A percentile compares a stretch with the other conserved stretches of the same genome.
phyloP scores from a whole-genome alignment of 2,329 filamentous ascomycete species.

The Fusarium drepaniforme region DNA sequence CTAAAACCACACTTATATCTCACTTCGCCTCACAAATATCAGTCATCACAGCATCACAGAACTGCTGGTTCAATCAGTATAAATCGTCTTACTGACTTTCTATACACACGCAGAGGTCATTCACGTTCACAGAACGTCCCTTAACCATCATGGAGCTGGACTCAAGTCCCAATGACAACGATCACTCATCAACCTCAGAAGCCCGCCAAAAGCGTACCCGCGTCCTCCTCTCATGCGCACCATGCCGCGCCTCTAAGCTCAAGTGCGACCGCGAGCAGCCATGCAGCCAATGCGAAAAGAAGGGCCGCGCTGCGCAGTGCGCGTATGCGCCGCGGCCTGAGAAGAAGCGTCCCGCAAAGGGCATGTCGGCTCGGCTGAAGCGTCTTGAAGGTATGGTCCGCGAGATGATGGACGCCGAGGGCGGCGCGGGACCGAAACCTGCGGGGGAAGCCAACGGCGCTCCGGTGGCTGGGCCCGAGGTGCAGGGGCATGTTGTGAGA shows the following conservation, averaged over 20 bases:
- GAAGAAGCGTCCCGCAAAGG: slow-evolving; percentile 55
- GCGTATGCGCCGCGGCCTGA: slow-evolving; percentile 62
- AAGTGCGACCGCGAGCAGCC: slow-evolving; percentile 67
- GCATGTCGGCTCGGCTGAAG: slow-evolving; percentile 66
- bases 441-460: slow-evolving; percentile 17
- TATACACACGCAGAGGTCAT: not conserved
- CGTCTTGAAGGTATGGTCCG: slow-evolving; percentile 70
- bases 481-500: slow-evolving; percentile 58
- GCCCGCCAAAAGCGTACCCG: slow-evolving; percentile 58
- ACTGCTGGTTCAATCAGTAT: not conserved
- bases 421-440: not conserved
- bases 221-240: slow-evolving; percentile 64
- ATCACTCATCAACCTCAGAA: slow-evolving; percentile 33
- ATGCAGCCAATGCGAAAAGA: slow-evolving; percentile 66
- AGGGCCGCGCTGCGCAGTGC: slow-evolving; percentile 59
- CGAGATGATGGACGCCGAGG: slow-evolving; percentile 62
- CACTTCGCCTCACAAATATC: not conserved
- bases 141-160: slow-evolving; percentile 29
- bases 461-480: slow-evolving; percentile 34
- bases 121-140: not conserved
- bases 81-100: not conserved
- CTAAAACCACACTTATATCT: not conserved
- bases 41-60: not conserved
- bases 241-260: slow-evolving; percentile 66
- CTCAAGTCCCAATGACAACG: slow-evolving; percentile 37